Base-by-base conservation (phyloP, 352 stramenopile species). In the Phytophthora brassicae region DNA sequence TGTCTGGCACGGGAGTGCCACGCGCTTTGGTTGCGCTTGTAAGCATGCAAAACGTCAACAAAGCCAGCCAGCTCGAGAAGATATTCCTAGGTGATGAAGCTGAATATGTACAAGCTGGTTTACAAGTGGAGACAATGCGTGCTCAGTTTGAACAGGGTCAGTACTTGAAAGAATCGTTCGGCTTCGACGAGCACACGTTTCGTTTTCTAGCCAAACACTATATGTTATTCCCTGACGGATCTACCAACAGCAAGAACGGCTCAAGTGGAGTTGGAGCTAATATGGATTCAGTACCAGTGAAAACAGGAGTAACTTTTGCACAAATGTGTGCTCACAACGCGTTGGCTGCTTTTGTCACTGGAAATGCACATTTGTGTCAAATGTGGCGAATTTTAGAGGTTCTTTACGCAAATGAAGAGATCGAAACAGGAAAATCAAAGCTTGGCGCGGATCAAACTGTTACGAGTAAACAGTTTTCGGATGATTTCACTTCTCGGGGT, bases 321-420 rank as follows among this genome's bases (percentile, higher is more conserved):
- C 72, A 92, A 41, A 84, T 92, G 72, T 95, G 84, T 51, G 83
- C 81, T 0, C 83, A 93, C 68, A 95, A 95, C 33, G 87, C 87
- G 9, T 74, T 93, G 33, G 87, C 82, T 16, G 78, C 85, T 9
- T 86, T 90, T 46, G 80, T 92, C 24, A 81, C 84, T 0, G 83
- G 83, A 2, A 90, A 92, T 48, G 48, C 75, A 5, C 81, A 92
- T 43, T 51, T 94, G 44, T 89, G 81, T 26, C 84, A 93, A 23
- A 95, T 92, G 82, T 95, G 87, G 87, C 86, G 84, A 8, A 92
- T 95, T 49, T 58, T 95, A 7, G 75, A 94, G 11, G 79, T 95
- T 17, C 51, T 95, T 13, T 94, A 83, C 39, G 63, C 64, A n/a
- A 75, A 84, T 17, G 67, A 81, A 29, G 63, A 71, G 28, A 56